Base-by-base conservation (phyloP, 495 filamentous ascomycete genomes). In the Neurospora sp. region DNA sequence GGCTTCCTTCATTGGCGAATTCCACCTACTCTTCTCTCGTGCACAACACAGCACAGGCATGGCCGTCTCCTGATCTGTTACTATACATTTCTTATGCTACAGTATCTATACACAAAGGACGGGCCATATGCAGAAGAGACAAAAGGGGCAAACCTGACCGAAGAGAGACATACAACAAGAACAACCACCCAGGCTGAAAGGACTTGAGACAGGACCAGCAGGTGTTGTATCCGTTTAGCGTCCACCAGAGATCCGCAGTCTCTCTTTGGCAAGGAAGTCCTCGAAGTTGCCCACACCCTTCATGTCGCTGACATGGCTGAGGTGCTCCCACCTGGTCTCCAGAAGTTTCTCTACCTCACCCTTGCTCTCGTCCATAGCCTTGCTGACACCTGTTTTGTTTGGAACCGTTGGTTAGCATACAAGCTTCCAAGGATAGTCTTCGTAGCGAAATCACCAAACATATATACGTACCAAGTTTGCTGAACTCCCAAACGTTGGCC, bases 401-500 rank as follows among this genome's bases (percentile, higher is more conserved):
- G 39, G 16, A 61, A 18, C 39, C 12, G 40, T 20, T 18, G 1
- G n/a, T 71, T 69, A 75, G 70, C 59, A 69, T 31, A 40, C 31
- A 9, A 59, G 2, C 16, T 40, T 27, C 37, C 4, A 22, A 10
- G 40, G 53, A 45, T 0, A 45, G 18, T n/a, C 27, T 12, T 14
- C 22, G 69, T 45, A 18, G 22, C 59, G 14, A 44, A 35, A 6
- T 6, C 12, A 70, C 22, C 18, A 37, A 71, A 69, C 18, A 8
- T 20, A 22, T 22, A 10, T 7, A 83, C 85, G 69, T 82, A 81
- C 93, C 91, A 39, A 97, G 78, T 72, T 87, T 88, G 76, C 91
- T 89, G 83, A 91, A 91, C 78, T 95, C 92, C 91, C 91, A 99
- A 68, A 98, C 87, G 78, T 99, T 98, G 35, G 96, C 95, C 86